phyloP scores from a whole-genome alignment of 2,329 filamentous ascomycete species.

The Tolypocladium pustulatum region DNA sequence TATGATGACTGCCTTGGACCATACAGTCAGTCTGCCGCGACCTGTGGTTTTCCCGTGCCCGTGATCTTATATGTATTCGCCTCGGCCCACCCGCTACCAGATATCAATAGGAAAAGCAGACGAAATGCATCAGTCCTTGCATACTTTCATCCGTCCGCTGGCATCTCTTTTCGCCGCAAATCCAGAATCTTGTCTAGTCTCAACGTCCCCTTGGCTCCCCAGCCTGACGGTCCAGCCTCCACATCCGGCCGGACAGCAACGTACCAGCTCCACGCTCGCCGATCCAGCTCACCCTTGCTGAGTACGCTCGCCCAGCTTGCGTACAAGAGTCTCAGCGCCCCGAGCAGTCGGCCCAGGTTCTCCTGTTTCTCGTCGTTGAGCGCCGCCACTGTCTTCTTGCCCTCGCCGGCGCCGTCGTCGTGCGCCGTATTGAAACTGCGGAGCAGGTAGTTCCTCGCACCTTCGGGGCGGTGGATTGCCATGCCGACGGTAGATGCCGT shows the following conservation, averaged over 20 bases:
- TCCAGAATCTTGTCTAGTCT: constrained; percentile 56
- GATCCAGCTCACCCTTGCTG: constrained; percentile 56
- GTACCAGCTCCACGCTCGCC: constrained; percentile 75
- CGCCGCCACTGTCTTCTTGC: constrained; percentile 40
- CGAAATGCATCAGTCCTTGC: background rate
- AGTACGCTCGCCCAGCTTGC: constrained; percentile 63
- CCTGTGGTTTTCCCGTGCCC: background rate
- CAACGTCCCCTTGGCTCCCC: constrained; percentile 71
- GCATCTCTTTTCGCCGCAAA: constrained; percentile 28
- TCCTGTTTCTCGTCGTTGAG: constrained; percentile 52
- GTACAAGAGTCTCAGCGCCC: constrained; percentile 60
- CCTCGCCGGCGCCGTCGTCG: constrained; percentile 9
- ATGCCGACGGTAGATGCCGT: constrained; percentile 37
- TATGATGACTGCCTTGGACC: background rate
- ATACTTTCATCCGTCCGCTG: background rate
- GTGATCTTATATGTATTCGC: background rate
- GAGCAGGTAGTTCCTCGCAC: constrained; percentile 48
- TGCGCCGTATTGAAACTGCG: constrained; percentile 45
- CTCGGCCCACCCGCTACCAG: background rate
- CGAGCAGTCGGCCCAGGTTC: constrained; percentile 60
- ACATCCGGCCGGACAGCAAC: constrained; percentile 66
- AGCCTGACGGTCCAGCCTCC: constrained; percentile 61
- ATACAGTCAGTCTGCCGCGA: background rate
- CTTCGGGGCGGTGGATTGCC: constrained; percentile 65
- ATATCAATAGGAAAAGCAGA: background rate